These are phyloP conservation scores for Purpureocillium takamizusanense DNA, from an alignment of 2,329 filamentous ascomycete genomes.

Conservation along the genomic window DNA sequence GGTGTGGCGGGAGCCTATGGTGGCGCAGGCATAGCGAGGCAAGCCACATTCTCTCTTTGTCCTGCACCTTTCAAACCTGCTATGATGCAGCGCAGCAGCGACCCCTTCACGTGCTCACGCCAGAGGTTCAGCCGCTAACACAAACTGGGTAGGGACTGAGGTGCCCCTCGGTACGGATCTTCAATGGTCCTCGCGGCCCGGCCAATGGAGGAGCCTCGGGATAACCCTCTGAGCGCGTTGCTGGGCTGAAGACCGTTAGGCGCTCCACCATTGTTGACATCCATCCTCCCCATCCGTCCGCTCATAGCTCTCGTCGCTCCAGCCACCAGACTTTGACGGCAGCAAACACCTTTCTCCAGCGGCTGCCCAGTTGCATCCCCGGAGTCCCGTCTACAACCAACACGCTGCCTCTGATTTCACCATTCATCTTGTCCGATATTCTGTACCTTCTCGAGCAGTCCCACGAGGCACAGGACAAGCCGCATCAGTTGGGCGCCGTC, in stretches of 20 bases:
- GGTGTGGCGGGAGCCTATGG: background rate
- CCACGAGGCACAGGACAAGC: no score
- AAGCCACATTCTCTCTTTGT: no score
- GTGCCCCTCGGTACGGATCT: constrained; percentile 7
- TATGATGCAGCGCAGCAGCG: background rate
- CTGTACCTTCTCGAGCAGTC: no score
- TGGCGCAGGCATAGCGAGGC: background rate
- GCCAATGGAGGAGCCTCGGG: constrained; percentile 3
- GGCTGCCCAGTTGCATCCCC: no score
- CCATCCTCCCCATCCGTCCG: no score
- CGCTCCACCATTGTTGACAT: constrained; percentile 9
- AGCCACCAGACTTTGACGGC: constrained; percentile 2
- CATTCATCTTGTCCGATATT: no score
- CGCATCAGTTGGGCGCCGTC: no score
- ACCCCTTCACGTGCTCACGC: background rate
- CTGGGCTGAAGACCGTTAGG: constrained; percentile 2
- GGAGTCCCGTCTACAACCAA: no score
- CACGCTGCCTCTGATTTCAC: no score
- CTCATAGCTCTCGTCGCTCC: background rate
- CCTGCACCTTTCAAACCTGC: no score
- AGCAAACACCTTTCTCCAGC: background rate
- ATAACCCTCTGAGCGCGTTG: constrained; percentile 3
- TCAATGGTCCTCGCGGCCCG: constrained; percentile 3
- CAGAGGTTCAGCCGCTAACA: background rate
- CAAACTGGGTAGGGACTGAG: no score